Evolutionary conservation across 1,284 basidiomycete genomes (phyloP).

Genomic region (Macrocybe sp.): DNA sequence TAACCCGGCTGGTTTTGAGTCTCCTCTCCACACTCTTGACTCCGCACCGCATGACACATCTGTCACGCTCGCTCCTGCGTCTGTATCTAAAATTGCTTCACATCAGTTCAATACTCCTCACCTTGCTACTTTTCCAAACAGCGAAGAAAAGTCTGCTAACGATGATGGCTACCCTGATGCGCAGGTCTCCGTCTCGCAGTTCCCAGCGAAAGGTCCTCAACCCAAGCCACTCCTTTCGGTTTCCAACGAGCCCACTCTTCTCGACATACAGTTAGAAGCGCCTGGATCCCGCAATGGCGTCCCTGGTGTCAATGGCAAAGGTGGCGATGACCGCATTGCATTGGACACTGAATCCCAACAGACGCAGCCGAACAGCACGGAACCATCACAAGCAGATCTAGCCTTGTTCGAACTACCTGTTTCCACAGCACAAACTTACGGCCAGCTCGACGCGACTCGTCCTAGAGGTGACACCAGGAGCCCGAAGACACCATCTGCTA

Average conservation of each 20-base stretch:
- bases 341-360: constrained; percentile 7
- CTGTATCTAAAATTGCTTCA: constrained; percentile 37
- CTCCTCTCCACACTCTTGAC: constrained; percentile 12
- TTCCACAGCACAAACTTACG: too few relatives aligned
- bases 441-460: constrained; percentile 19
- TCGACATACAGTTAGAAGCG: constrained; percentile 31
- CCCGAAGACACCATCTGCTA: constrained; percentile 53
- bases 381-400: too few relatives aligned
- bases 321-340: constrained; percentile 6
- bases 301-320: constrained; percentile 8
- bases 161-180: constrained; percentile 34
- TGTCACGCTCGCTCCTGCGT: constrained; percentile 28
- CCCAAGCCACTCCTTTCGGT: constrained; percentile 32
- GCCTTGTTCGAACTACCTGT: too few relatives aligned
- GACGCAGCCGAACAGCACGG: too few relatives aligned
- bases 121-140: constrained; percentile 26
- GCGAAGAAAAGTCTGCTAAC: constrained; percentile 42
- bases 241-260: constrained; percentile 43
- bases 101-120: constrained; percentile 27
- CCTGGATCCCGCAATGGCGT: constrained; percentile 5
- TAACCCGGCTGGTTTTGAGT: constrained; percentile 9
- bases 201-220: constrained; percentile 11
- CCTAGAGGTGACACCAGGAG: constrained; percentile 22
- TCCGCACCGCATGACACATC: constrained; percentile 12
- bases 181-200: constrained; percentile 25